Conservation (phyloP, 2,329 filamentous ascomycete genomes). For the Xylariaceae sp. region DNA sequence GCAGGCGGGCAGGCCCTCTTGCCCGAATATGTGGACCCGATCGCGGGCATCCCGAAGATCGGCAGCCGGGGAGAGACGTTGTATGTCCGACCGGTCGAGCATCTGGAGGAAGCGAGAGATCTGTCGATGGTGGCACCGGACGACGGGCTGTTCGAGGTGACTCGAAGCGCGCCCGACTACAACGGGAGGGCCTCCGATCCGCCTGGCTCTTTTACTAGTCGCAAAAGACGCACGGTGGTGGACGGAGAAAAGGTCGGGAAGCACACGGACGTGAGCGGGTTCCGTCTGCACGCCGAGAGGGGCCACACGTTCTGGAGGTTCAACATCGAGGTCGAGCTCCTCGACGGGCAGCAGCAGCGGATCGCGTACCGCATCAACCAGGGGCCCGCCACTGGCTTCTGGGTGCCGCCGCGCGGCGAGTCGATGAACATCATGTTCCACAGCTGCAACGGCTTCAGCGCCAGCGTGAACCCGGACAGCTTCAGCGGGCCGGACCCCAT, state of each 20-base stretch:
- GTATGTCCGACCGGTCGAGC: slow-evolving; percentile 84
- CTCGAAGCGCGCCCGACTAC: slow-evolving; percentile 47
- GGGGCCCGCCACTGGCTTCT: slow-evolving; percentile 84
- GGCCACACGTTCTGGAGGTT: slow-evolving; percentile 97
- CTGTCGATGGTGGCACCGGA: slow-evolving; percentile 75
- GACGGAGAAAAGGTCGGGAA: slow-evolving; percentile 80
- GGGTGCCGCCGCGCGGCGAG: slow-evolving; percentile 79
- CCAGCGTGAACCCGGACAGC: slow-evolving; percentile 68
- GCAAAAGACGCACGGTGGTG: slow-evolving; percentile 45
- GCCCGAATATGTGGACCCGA: slow-evolving; percentile 81
- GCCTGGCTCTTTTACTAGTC: slow-evolving; percentile 48
- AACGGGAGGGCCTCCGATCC: slow-evolving; percentile 42
- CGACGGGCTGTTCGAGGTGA: slow-evolving; percentile 73
- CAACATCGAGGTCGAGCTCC: slow-evolving; percentile 86
- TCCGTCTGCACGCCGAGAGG: slow-evolving; percentile 75
- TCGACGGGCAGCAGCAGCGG: slow-evolving; percentile 70
- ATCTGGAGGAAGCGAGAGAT: slow-evolving; percentile 72
- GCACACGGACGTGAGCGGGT: slow-evolving; percentile 76
- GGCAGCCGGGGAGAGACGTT: slow-evolving; percentile 79
- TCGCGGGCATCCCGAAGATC: slow-evolving; percentile 81
- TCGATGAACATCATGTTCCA: slow-evolving; percentile 99
- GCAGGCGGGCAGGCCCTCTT: slow-evolving; percentile 59
- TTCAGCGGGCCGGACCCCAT: slow-evolving; percentile 92
- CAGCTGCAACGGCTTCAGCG: slow-evolving; percentile 93
- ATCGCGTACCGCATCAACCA: slow-evolving; percentile 95